Base-by-base conservation (phyloP, 2,329 filamentous ascomycete species). In the Neofusicoccum umdonicola region DNA sequence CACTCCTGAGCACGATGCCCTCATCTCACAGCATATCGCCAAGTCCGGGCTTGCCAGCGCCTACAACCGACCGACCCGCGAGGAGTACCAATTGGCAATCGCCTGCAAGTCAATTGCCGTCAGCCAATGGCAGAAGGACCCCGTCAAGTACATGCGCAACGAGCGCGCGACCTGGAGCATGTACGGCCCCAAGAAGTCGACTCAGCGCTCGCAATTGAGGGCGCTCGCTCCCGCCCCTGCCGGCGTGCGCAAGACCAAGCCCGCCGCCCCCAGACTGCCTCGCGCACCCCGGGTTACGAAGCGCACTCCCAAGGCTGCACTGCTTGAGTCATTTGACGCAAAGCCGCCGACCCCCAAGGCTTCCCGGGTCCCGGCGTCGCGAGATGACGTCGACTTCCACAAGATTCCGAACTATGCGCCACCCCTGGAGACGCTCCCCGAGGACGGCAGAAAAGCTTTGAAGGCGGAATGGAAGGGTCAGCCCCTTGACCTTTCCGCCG, bases 391-490 rank as follows among this genome's bases (percentile, higher is more conserved):
- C 74, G 90, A 96, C 76, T 96, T 91, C 77, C 81, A 84, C 51
- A 81, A 87, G 3, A 82, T 96, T 37, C 84, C 85, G 5, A 87
- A 97, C 75, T 91, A 85, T 74, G 92, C 88, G 60, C 92, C 92
- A 50, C 87, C 90, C 0, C 73, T 88, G 47, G 79, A 82, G 63
- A 88, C 89, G 2, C 84, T 95, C 3, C 87, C 88, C 7, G 71
- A 74, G 52, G 80, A 81, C 69, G 88, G 88, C 71, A 79, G 84
- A 60, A 92, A 91, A 75, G 51, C 41, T 34, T 84, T 95, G 70
- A 94, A 93, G 81, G 88, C 91, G 31, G 92, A 96, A 67, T 96
- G 92, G 91, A 95, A 93, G 80, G 91, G 91, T 7, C 86, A 88
- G 67, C 85, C 89, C 44, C 86, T 95, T 68, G 90, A 96, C 72